phyloP scores from a whole-genome alignment of 176 grass and related monocot species.

The Poa annua region DNA sequence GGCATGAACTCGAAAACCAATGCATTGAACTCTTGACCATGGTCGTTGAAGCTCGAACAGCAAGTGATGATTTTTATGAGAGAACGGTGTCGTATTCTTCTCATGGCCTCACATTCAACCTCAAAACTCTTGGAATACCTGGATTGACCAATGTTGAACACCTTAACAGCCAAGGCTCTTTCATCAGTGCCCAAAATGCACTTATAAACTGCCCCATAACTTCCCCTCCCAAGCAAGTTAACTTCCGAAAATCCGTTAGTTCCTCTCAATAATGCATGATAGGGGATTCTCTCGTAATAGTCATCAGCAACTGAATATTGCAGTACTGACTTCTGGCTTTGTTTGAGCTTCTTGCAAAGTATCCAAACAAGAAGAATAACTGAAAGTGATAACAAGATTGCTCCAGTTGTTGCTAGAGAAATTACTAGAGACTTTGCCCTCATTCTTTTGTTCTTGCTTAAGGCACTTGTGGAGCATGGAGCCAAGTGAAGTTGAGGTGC shows the following conservation, averaged over 20 bases:
- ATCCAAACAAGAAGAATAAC: neutral
- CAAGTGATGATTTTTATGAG: neutral
- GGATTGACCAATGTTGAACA: neutral
- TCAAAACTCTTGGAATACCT: constrained; percentile 13
- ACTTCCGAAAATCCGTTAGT: neutral
- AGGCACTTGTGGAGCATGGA: neutral
- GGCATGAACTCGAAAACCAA: constrained; percentile 10
- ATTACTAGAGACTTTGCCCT: neutral
- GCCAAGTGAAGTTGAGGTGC: neutral
- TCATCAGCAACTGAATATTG: neutral
- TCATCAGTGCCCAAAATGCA: neutral
- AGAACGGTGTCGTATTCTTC: neutral
- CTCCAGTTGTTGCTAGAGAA: neutral
- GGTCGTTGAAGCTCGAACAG: neutral
- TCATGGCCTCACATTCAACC: constrained; percentile 1
- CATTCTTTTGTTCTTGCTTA: neutral
- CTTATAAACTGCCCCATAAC: neutral
- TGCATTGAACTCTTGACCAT: neutral
- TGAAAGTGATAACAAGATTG: constrained; percentile 4
- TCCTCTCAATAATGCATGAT: neutral
- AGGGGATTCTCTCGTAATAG: neutral
- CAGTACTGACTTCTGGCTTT: neutral
- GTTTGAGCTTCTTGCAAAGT: neutral
- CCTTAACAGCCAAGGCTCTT: neutral
- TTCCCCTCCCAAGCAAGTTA: neutral